Conservation (phyloP, 75 land plant species). For the Picea sitchensis region DNA sequence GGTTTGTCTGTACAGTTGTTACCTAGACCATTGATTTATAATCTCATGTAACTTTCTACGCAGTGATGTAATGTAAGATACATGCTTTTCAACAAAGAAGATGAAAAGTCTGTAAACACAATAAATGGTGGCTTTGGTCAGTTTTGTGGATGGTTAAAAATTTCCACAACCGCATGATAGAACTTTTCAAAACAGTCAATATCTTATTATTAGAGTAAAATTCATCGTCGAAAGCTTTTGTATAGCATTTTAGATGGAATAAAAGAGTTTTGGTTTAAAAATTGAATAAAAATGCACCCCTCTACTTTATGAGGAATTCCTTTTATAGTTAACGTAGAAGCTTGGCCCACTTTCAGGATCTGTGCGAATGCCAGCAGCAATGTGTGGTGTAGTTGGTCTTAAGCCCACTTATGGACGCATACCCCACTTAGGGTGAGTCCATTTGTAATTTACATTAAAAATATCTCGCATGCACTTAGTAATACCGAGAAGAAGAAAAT, state of each 20-base stretch:
- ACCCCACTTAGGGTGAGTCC: conserved; percentile 55
- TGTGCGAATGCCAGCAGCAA: conserved; percentile 79
- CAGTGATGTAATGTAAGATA: background rate
- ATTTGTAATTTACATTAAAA: background rate
- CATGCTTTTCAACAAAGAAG: background rate
- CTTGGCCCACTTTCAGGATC: conserved; percentile 45
- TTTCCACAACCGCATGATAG: background rate
- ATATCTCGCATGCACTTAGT: background rate
- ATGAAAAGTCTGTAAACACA: background rate
- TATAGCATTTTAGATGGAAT: background rate
- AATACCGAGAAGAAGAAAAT: background rate
- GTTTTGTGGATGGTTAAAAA: background rate
- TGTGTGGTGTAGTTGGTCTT: conserved; percentile 82
- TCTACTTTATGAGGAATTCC: background rate
- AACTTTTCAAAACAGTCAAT: background rate
- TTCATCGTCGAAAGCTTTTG: too few relatives aligned
- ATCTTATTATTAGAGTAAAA: too few relatives aligned
- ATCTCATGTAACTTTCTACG: too few relatives aligned
- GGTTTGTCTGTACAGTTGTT: too few relatives aligned
- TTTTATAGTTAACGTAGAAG: background rate
- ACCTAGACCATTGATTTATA: too few relatives aligned
- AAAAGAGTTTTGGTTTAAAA: background rate
- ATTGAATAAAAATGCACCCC: background rate
- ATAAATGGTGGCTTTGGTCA: background rate
- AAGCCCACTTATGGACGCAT: conserved; percentile 80